A percentile compares a stretch with the other conserved stretches of the same genome.
Conservation (phyloP, 257 asterid species). For the Ballota nigra region DNA sequence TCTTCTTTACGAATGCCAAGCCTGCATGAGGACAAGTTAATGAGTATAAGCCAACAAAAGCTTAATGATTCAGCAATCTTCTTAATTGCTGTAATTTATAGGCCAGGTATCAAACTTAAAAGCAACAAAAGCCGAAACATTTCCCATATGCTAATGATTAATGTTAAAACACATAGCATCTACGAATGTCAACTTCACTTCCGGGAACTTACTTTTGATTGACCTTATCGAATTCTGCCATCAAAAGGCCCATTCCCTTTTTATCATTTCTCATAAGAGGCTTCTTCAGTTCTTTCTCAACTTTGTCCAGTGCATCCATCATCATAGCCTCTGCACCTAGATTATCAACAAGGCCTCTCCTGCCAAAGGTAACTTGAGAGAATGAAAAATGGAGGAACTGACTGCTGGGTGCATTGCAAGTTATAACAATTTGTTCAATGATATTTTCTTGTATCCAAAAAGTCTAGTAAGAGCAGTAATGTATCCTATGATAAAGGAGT, state of each 20-base stretch:
- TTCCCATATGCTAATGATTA: not conserved
- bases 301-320: slow-evolving; percentile 83
- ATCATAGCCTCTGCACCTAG: slow-evolving; percentile 84
- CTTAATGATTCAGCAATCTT: slow-evolving; percentile 14
- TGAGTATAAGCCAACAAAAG: slow-evolving; percentile 5
- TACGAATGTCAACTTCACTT: slow-evolving; percentile 9
- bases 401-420: slow-evolving; percentile 13
- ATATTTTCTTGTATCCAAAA: not conserved
- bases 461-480: not conserved
- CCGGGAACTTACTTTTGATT: slow-evolving; percentile 75
- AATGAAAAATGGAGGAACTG: slow-evolving; percentile 13
- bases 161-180: not conserved
- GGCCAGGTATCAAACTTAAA: not conserved
- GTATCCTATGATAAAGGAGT: not conserved
- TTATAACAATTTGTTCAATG: not conserved
- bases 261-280: slow-evolving; percentile 89
- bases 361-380: slow-evolving; percentile 28
- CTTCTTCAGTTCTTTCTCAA: slow-evolving; percentile 80
- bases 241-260: slow-evolving; percentile 81
- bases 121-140: not conserved
- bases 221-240: slow-evolving; percentile 79
- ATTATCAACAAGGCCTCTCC: slow-evolving; percentile 83
- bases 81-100: not conserved
- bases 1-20: slow-evolving; percentile 77
- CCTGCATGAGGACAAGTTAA: slow-evolving; percentile 39